Evolutionary conservation across 2,329 filamentous ascomycete genomes (phyloP).

Genomic region (Amauroascus verrucosus): DNA sequence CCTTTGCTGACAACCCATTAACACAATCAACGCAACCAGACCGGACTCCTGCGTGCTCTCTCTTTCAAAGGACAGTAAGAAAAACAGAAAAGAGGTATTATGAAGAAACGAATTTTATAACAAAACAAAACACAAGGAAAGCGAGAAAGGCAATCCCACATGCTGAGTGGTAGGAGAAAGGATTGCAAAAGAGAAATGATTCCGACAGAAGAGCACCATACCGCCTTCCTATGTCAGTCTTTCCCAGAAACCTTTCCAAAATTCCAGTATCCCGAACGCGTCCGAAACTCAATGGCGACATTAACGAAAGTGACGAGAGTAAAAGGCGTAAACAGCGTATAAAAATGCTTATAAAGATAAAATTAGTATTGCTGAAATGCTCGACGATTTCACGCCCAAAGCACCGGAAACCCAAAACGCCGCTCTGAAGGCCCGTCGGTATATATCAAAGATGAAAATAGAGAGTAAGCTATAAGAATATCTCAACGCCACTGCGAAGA

Average conservation of each 20-base stretch:
- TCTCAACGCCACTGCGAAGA: not conserved
- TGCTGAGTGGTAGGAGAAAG: conserved; percentile 21
- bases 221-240: conserved; percentile 28
- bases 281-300: conserved; percentile 4
- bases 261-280: conserved; percentile 18
- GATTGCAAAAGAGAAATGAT: not conserved
- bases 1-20: conserved; percentile 27
- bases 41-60: conserved; percentile 37
- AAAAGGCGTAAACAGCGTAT: conserved; percentile 4
- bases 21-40: conserved; percentile 32
- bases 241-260: conserved; percentile 26
- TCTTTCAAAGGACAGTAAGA: conserved; percentile 10
- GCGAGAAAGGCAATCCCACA: conserved; percentile 24
- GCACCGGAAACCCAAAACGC: conserved; percentile 4
- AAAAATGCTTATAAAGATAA: conserved; percentile 1
- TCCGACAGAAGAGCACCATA: conserved; percentile 21
- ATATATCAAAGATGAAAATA: conserved; percentile 2
- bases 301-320: conserved; percentile 3
- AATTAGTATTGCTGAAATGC: conserved; percentile 4
- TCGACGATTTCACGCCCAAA: conserved; percentile 2
- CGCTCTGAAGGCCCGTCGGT: not conserved
- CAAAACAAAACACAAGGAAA: conserved; percentile 19
- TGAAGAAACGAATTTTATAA: conserved; percentile 18
- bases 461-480: too few species aligned
- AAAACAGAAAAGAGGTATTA: conserved; percentile 3